These are phyloP conservation scores for Fusarium veterinarium DNA, from an alignment of 2,329 filamentous ascomycete species.

Conservation along the genomic window DNA sequence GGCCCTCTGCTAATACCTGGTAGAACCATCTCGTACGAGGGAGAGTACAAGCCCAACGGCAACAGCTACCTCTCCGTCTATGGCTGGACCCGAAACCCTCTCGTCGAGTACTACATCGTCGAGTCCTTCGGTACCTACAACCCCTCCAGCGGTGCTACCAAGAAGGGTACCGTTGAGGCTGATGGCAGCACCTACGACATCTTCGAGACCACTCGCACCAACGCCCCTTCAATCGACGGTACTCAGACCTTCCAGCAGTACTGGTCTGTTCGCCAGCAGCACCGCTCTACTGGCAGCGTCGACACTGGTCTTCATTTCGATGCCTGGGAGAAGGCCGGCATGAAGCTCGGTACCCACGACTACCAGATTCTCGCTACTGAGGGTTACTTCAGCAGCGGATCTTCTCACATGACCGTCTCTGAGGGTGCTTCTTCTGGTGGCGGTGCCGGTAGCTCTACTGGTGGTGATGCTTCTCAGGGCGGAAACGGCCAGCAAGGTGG, in stretches of 20 bases:
- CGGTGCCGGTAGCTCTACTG: neutral
- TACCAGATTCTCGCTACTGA: constrained; percentile 68
- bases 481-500: constrained; percentile 4
- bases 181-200: constrained; percentile 55
- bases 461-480: neutral
- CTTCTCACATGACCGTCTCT: constrained; percentile 58
- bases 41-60: constrained; percentile 49
- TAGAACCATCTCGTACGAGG: constrained; percentile 44
- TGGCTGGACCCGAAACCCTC: constrained; percentile 53
- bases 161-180: constrained; percentile 48
- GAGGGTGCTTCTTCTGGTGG: constrained; percentile 14
- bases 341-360: constrained; percentile 61
- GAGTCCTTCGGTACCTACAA: constrained; percentile 50
- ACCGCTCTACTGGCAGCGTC: constrained; percentile 63
- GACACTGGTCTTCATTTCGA: constrained; percentile 63
- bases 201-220: constrained; percentile 51
- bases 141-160: constrained; percentile 48
- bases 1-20: neutral
- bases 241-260: constrained; percentile 64
- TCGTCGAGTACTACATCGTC: constrained; percentile 55
- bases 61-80: constrained; percentile 55
- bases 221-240: constrained; percentile 60
- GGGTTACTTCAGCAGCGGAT: constrained; percentile 63
- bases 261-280: constrained; percentile 62
- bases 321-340: constrained; percentile 62